Conservation (phyloP, 495 filamentous ascomycete species). For the Penicillium cosmopolitanum region DNA sequence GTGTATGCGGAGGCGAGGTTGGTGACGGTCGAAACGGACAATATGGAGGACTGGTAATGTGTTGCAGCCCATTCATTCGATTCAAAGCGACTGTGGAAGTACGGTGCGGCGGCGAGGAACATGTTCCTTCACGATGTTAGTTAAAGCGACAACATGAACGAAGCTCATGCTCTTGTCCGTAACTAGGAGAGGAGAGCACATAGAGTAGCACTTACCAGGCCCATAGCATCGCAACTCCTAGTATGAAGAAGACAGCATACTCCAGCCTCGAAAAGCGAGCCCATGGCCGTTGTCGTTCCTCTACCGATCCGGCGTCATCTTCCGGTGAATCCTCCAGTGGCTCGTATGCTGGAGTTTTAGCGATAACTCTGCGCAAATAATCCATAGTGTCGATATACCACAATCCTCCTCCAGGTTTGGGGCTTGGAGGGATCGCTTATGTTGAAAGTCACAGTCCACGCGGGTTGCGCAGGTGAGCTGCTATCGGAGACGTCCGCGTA, state of each 20-base stretch:
- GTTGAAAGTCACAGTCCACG: neutral
- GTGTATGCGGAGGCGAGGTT: slow-evolving; percentile 74
- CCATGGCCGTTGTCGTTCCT: slow-evolving; percentile 15
- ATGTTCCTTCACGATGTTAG: slow-evolving; percentile 72
- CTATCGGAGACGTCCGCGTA: slow-evolving; percentile 6
- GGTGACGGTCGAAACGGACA: slow-evolving; percentile 81
- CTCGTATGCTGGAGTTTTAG: slow-evolving; percentile 58
- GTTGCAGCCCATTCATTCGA: slow-evolving; percentile 68
- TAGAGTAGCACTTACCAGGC: slow-evolving; percentile 69
- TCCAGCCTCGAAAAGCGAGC: slow-evolving; percentile 73
- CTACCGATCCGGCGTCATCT: slow-evolving; percentile 30
- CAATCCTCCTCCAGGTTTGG: neutral
- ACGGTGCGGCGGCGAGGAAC: slow-evolving; percentile 94
- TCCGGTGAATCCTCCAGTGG: slow-evolving; percentile 51
- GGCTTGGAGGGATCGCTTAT: neutral
- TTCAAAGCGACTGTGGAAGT: slow-evolving; percentile 84
- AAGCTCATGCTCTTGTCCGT: neutral
- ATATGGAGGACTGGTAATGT: slow-evolving; percentile 86
- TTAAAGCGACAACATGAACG: neutral
- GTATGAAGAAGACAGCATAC: slow-evolving; percentile 82
- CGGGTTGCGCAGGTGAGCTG: slow-evolving; percentile 1
- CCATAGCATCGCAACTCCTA: slow-evolving; percentile 95
- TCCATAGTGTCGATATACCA: slow-evolving; percentile 38
- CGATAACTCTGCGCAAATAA: slow-evolving; percentile 51
- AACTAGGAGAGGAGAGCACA: neutral